Evolutionary conservation across 2,329 filamentous ascomycete genomes (phyloP).

Genomic region (Sarocladium oryzae): DNA sequence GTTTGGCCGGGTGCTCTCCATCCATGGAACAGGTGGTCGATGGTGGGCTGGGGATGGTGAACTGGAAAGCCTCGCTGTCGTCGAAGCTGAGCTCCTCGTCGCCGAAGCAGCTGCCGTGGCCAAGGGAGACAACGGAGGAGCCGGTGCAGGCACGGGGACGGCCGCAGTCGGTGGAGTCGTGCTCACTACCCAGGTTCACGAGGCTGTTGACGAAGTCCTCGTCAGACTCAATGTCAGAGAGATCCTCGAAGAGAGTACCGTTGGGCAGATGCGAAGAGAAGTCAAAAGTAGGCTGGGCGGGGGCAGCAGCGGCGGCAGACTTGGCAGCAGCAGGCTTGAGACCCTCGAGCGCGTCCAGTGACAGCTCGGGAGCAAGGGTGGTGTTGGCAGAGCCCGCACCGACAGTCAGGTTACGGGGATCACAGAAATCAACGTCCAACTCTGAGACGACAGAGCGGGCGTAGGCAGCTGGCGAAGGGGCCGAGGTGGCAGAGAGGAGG

Average conservation of each 20-base stretch:
- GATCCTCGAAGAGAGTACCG: conserved; percentile 72
- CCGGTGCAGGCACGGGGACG: conserved; percentile 62
- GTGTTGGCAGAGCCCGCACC: conserved; percentile 41
- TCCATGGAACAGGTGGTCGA: conserved; percentile 26
- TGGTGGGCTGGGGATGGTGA: conserved; percentile 57
- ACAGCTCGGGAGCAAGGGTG: conserved; percentile 52
- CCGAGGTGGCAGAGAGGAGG: conserved; percentile 67
- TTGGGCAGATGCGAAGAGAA: conserved; percentile 44
- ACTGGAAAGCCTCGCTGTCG: conserved; percentile 55
- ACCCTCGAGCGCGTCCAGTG: conserved; percentile 56
- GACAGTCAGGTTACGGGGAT: conserved; percentile 83
- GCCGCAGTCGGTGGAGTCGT: conserved; percentile 55
- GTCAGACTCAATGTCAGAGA: conserved; percentile 86
- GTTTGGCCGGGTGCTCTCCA: conserved; percentile 50
- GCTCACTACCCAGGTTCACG: conserved; percentile 51
- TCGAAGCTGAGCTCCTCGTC: conserved; percentile 73
- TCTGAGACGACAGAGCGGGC: conserved; percentile 63
- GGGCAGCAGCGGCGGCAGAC: conserved; percentile 41
- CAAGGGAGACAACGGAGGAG: conserved; percentile 60
- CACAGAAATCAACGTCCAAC: conserved; percentile 77
- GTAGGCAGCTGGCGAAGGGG: conserved; percentile 77
- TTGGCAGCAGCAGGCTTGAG: conserved; percentile 37
- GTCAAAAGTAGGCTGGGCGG: conserved; percentile 40
- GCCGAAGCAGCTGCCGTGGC: conserved; percentile 72
- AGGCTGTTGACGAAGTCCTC: conserved; percentile 72